phyloP scores from a whole-genome alignment of 176 grass and related monocot species.

The Avena insularis region DNA sequence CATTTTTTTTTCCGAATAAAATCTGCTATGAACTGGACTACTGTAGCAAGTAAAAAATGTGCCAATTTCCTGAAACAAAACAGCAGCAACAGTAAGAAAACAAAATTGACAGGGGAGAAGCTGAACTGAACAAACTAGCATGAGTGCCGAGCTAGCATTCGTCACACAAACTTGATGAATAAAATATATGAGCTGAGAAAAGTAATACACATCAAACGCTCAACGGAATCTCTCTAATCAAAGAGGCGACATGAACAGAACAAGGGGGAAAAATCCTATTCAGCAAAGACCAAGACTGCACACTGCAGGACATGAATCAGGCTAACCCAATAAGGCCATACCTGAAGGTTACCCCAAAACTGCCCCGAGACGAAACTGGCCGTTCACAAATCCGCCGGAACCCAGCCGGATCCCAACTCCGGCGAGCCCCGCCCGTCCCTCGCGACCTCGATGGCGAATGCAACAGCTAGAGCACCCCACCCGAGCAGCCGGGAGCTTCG shows the following conservation, averaged over 20 bases:
- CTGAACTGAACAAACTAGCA: neutral
- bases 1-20: constrained; percentile 41
- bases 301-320: neutral
- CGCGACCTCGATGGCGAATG: neutral
- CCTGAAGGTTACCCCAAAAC: neutral
- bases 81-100: neutral
- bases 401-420: constrained; percentile 31
- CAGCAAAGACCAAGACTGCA: neutral
- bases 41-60: no score
- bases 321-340: constrained; percentile 11
- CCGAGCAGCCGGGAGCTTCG: neutral
- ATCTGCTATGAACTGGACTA: neutral
- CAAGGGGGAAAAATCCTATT: neutral
- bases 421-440: neutral
- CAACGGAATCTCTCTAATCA: neutral
- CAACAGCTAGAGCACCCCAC: neutral
- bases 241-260: neutral
- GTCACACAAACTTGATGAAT: neutral
- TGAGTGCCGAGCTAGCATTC: neutral
- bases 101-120: neutral
- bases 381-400: neutral
- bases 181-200: neutral
- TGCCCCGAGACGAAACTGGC: neutral
- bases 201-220: neutral
- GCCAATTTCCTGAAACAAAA: constrained; percentile 15